A percentile compares a stretch with the other conserved stretches of the same genome.
Conservation (phyloP, 2,329 filamentous ascomycete genomes). For the Exophiala sp. region DNA sequence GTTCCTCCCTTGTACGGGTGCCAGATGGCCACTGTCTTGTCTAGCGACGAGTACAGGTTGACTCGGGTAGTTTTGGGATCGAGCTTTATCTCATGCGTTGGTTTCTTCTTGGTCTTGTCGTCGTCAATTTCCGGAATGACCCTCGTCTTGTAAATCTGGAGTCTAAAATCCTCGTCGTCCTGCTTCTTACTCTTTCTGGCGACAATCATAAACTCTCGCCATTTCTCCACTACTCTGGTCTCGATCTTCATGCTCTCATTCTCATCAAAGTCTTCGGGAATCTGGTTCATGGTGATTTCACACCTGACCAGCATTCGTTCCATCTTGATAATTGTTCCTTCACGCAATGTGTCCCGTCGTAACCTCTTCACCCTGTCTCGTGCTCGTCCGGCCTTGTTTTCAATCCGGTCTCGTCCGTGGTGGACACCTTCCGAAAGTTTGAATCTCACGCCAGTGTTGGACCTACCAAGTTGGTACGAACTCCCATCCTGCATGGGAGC, state of each 20-base stretch:
- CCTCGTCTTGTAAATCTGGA: conserved; percentile 57
- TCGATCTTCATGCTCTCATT: conserved; percentile 56
- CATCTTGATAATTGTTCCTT: conserved; percentile 61
- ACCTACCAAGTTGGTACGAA: conserved; percentile 12
- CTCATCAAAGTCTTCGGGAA: conserved; percentile 58
- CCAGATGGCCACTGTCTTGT: conserved; percentile 63
- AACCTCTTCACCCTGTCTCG: conserved; percentile 35
- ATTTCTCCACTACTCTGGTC: conserved; percentile 55
- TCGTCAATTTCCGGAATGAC: conserved; percentile 57
- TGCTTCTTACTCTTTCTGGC: conserved; percentile 51
- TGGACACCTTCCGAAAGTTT: conserved; percentile 42
- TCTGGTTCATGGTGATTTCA: conserved; percentile 48
- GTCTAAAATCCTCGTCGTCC: conserved; percentile 49
- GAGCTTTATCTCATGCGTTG: conserved; percentile 54
- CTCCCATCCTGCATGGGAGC: conserved; percentile 17
- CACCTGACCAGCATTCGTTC: conserved; percentile 63
- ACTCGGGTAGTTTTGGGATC: conserved; percentile 50
- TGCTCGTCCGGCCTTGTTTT: conserved; percentile 36
- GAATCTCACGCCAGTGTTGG: conserved; percentile 34
- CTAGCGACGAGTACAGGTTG: conserved; percentile 60
- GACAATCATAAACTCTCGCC: conserved; percentile 59
- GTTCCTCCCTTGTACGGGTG: conserved; percentile 50
- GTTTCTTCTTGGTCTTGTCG: conserved; percentile 48
- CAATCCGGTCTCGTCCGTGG: conserved; percentile 38
- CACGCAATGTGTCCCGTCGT: conserved; percentile 39